Evolutionary conservation across 805 yeast genomes (phyloP), one percentile per base, ranked within the genome.

Genomic region (Candida takata): DNA sequence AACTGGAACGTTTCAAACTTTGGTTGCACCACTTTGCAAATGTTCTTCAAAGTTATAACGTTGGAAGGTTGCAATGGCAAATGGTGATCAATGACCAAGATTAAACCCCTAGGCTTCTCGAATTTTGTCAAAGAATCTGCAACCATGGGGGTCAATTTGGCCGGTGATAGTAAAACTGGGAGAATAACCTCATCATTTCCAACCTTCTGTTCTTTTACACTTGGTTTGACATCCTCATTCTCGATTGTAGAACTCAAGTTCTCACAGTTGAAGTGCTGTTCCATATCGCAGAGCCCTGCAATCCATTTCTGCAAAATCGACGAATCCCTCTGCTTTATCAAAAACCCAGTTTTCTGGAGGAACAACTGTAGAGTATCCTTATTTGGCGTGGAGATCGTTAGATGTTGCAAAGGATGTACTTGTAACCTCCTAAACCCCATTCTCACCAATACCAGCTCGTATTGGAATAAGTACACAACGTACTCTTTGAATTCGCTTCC

Each of bases 301-400:
- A 62, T 57, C 70, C 70, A 65, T 46, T 64, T 64, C 44, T 64
- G 61, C 24, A 63, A 43, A 6, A 59, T 48, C 29, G 54, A 49
- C 0, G 59, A 44, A n/a, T 52, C 37, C 37, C 12, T 51, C 49
- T 31, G 61, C 40, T 8, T 54, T 27, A 15, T 52, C 38, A 38
- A 60, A 50, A 23, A 40, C 18, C 30, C 33, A 21, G 10, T 48
- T 26, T 43, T 49, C 23, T 51, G 33, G 11, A 46, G 34, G 5
- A 29, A 19, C 4, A 48, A 34, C 28, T 40, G 45, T 34, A 48
- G 32, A n/a, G 49, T 45, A 11, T 42, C 37, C 24, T 46, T 43
- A 29, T 44, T 48, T 24, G 49, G 54, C 1, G 54, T 51, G 5
- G 33, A 28, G 16, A 51, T 39, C 27, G 36, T 23, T 40, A 48